Evolutionary conservation across 306 rosid genomes (phyloP).

Genomic region (Clitoria ternatea): DNA sequence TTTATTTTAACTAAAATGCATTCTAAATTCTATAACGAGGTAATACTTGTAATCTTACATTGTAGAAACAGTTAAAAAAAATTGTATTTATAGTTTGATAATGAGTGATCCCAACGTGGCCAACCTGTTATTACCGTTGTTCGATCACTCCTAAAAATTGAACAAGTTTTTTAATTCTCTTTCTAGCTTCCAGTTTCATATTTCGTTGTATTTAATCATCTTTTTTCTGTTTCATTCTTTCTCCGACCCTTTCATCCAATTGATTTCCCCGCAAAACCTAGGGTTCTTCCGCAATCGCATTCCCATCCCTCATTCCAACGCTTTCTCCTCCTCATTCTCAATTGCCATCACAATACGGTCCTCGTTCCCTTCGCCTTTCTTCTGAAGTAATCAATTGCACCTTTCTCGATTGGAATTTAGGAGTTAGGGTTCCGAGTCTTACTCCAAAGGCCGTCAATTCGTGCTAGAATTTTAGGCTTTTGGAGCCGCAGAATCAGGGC

Average conservation of each 20-base stretch:
- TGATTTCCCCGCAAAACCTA: not conserved
- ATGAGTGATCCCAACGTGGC: constrained; percentile 26
- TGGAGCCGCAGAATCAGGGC: constrained; percentile 15
- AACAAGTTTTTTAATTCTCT: constrained; percentile 1
- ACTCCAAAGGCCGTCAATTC: constrained; percentile 30
- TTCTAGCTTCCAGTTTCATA: not conserved
- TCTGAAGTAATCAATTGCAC: not conserved
- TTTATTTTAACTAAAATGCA: not conserved
- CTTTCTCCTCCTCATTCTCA: constrained; percentile 7
- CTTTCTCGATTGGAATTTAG: constrained; percentile 21
- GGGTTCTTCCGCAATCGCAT: constrained; percentile 23
- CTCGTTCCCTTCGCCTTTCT: not conserved
- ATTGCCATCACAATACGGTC: not conserved
- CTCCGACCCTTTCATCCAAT: not conserved
- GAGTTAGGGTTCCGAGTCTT: constrained; percentile 20
- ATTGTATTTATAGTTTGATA: not conserved
- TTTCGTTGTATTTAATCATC: not conserved
- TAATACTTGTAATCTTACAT: not conserved
- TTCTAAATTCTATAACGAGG: not conserved
- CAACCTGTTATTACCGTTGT: constrained; percentile 26
- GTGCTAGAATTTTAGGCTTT: constrained; percentile 22
- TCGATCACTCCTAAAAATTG: constrained; percentile 3
- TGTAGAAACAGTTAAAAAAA: not conserved
- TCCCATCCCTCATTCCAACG: not conserved
- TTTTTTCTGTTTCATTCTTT: not conserved